Base-by-base conservation (phyloP, 148 eudicot genomes). In the Mesembryanthemum crystallinum region DNA sequence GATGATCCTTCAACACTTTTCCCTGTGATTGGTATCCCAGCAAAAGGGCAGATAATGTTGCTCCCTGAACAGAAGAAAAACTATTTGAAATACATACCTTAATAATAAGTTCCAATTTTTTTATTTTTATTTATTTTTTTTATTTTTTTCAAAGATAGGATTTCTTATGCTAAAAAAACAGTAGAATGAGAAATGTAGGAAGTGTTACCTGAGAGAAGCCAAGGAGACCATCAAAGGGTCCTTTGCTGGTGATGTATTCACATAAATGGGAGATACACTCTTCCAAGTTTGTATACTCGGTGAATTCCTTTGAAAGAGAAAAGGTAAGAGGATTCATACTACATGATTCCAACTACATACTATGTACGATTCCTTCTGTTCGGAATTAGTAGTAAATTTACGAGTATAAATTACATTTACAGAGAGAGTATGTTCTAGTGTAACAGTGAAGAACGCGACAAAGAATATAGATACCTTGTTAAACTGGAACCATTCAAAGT, bases 401-500 rank as follows among this genome's bases (percentile, higher is more conserved):
- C 13, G 9, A n/a, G 28, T 28, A 8, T 4, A 4, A 21, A 32
- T 54, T 39, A 29, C 3, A n/a, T n/a, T n/a, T n/a, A n/a, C n/a
- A n/a, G n/a, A n/a, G n/a, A n/a, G n/a, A n/a, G n/a, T n/a, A n/a
- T n/a, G n/a, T n/a, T n/a, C n/a, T n/a, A n/a, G n/a, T n/a, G n/a
- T n/a, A n/a, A n/a, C n/a, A n/a, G n/a, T n/a, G n/a, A 27, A 35
- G 7, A 33, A n/a, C 1, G 3, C 24, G 10, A 62, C 1, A 21
- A 21, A 2, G 30, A 9, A 14, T 21, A 37, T 52, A 51, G 58
- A 47, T 71, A 91, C 97, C 86, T 87, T 72, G 78, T 89, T 78
- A 83, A 85, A 91, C 64, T 91, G 96, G 79, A 93, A 93, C 98
- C 98, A 93, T 80, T 93, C 98, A 66, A 83, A 93, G 72, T 89